Conservation (phyloP, 768 basidiomycete species). For the Trametes cinnabarina region DNA sequence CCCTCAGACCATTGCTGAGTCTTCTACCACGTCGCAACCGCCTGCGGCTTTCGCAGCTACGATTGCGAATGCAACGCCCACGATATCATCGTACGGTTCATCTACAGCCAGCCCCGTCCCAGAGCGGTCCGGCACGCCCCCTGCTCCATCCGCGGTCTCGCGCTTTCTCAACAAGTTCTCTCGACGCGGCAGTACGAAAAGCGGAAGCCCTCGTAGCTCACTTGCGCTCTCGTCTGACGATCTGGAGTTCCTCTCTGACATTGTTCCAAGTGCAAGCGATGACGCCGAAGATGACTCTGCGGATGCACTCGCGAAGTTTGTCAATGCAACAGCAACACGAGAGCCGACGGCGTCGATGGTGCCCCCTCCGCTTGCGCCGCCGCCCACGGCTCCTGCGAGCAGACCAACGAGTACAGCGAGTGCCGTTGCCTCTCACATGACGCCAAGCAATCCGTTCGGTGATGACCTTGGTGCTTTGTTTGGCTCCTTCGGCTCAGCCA, state of each 20-base stretch:
- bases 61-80: background rate
- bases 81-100: constrained; percentile 18
- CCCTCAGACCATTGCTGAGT: background rate
- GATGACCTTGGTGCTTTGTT: constrained; percentile 23
- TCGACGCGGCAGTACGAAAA: constrained; percentile 43
- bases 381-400: background rate
- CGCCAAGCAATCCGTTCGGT: background rate
- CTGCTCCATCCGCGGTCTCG: constrained; percentile 65
- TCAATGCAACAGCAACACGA: constrained; percentile 41
- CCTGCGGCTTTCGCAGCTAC: background rate
- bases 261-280: constrained; percentile 54
- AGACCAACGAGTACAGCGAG: background rate
- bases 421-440: background rate
- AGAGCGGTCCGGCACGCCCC: constrained; percentile 18
- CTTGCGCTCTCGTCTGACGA: constrained; percentile 77
- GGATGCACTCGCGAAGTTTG: constrained; percentile 37
- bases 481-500: background rate
- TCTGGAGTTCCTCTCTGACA: constrained; percentile 75
- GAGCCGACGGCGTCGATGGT: constrained; percentile 31
- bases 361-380: constrained; percentile 22
- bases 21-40: background rate
- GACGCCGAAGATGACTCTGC: constrained; percentile 36
- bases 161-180: constrained; percentile 79
- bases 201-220: constrained; percentile 45
- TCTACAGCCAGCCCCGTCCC: constrained; percentile 20